Evolutionary conservation across 2,329 filamentous ascomycete species (phyloP), one percentile per base, ranked within the genome.

Genomic region (Colletotrichum orbiculare): DNA sequence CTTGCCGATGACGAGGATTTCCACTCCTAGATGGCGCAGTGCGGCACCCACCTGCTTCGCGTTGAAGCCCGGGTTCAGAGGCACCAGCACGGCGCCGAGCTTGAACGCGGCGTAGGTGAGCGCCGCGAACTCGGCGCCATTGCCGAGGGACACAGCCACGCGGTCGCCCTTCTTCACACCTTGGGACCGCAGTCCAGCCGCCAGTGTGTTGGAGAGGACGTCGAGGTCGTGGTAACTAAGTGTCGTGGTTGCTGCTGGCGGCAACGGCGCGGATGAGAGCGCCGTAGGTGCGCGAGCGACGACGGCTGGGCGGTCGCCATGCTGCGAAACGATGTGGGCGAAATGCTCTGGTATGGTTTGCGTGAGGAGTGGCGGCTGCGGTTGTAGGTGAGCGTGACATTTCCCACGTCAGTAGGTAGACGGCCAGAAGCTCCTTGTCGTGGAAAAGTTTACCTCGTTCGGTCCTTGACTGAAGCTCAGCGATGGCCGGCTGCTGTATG

Each of bases 31-130:
- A 72, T 97, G 94, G 8, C 84, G 85, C 35, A 98, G 82, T 0
- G 94, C 95, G 3, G 93, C 86, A 6, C 87, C 82, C 8, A 98
- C 88, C 80, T 98, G 96, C 6, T 81, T 77, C 4, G 87, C 83
- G 70, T 93, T 97, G 82, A 98, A 98, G 2, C 88, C 90, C 17
- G 94, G 95, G 75, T 99, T 98, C 33, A 98, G 80, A 0, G 95
- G 96, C n/a, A 97, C 94, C 67, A 98, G 82, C 54, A 98, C 87
- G 33, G 93, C 95, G n/a, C 96, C 96, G 9, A 98, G 85, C 78
- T 98, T 98, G 82, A 95, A 97, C 59, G 96, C 77, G 1, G 94
- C 94, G 78, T 98, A 98, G 6, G 91, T 95, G 17, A 96, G 85
- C 54, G 90, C 89, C 3, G 92, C 93, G 75, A 93, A 95, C 76